Evolutionary conservation across 192 early-diverging fungal species (phyloP).

Genomic region (Ambispora gerdemannii): DNA sequence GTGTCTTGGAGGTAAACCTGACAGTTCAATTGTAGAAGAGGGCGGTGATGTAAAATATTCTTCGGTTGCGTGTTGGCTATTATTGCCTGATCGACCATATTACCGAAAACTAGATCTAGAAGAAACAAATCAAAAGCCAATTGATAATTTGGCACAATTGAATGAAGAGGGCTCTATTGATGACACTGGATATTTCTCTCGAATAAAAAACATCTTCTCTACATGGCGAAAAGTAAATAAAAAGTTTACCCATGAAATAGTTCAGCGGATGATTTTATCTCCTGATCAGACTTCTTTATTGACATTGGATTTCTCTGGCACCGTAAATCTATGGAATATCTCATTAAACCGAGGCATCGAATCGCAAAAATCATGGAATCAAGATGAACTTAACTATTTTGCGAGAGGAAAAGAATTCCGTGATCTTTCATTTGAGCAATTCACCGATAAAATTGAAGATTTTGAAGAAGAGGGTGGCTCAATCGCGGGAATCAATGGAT

Average conservation of each 20-base stretch:
- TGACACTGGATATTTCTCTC: conserved; percentile 20
- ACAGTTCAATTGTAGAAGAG: conserved; percentile 10
- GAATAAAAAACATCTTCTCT: conserved; percentile 21
- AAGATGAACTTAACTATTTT: conserved; percentile 44
- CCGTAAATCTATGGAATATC: conserved; percentile 39
- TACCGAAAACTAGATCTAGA: conserved; percentile 27
- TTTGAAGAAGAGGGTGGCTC: conserved; percentile 35
- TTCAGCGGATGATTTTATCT: conserved; percentile 32
- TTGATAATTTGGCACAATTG: conserved; percentile 9
- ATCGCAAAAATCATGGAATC: conserved; percentile 35
- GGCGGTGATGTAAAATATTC: not conserved
- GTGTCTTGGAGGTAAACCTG: conserved; percentile 43
- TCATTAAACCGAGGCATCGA: conserved; percentile 33
- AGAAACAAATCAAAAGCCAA: not conserved
- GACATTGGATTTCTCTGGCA: conserved; percentile 40
- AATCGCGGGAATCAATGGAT: conserved; percentile 29
- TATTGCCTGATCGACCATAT: conserved; percentile 28
- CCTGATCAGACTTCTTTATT: conserved; percentile 36
- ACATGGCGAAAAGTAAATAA: conserved; percentile 18
- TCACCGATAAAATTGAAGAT: conserved; percentile 33
- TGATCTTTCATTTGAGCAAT: conserved; percentile 36
- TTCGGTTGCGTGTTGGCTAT: conserved; percentile 28
- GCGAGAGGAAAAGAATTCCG: conserved; percentile 39
- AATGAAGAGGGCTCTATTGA: not conserved
- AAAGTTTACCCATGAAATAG: conserved; percentile 31